A percentile compares a stretch with the other conserved stretches of the same genome.
phyloP scores from a whole-genome alignment of 2,329 filamentous ascomycete species.

The Eutypella sp. region DNA sequence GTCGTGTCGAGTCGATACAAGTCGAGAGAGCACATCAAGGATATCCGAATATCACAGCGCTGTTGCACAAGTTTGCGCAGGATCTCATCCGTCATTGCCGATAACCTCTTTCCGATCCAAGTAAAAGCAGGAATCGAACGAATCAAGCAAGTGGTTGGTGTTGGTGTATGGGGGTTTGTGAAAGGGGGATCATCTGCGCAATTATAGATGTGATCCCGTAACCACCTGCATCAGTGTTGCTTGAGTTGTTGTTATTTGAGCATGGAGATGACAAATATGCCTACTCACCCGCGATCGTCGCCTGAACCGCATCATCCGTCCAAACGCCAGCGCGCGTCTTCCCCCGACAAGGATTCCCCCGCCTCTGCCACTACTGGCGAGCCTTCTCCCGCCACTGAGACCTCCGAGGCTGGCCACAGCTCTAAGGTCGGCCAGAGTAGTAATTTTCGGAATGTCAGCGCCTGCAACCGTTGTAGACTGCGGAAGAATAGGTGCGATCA shows the following conservation, averaged over 20 bases:
- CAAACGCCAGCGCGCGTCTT: constrained; percentile 54
- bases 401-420: constrained; percentile 23
- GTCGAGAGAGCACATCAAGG: too few species aligned
- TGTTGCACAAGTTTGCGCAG: not conserved
- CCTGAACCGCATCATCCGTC: constrained; percentile 46
- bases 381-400: constrained; percentile 24
- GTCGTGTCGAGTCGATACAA: too few species aligned
- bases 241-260: not conserved
- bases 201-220: not conserved
- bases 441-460: constrained; percentile 82
- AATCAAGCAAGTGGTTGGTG: too few species aligned
- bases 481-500: constrained; percentile 96
- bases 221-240: too few species aligned
- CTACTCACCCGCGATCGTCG: constrained; percentile 43
- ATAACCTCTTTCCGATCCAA: too few species aligned
- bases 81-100: not conserved
- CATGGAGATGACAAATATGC: constrained; percentile 30
- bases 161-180: not conserved
- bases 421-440: constrained; percentile 53
- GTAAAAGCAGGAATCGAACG: too few species aligned
- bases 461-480: constrained; percentile 86
- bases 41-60: not conserved
- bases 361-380: constrained; percentile 34
- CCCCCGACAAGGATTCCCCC: constrained; percentile 42
- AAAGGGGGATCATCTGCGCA: not conserved